A percentile compares a stretch with the other conserved stretches of the same genome.
Evolutionary conservation across 1,139 yeast species (phyloP).

Genomic region (Blastobotrys ciferrii): DNA sequence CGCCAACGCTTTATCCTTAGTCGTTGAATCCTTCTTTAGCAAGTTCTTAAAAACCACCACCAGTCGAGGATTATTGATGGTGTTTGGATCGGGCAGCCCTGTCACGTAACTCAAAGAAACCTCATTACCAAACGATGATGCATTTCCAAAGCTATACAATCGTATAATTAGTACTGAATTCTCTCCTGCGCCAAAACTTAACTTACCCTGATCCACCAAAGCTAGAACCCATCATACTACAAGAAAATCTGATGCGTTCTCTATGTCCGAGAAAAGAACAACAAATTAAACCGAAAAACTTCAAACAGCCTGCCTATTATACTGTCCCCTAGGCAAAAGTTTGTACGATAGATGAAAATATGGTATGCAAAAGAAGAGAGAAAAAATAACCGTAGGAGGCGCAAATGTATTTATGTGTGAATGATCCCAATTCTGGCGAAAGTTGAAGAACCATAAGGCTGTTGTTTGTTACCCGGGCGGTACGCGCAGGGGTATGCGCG

Average conservation of each 20-base stretch:
- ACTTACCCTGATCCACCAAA: constrained; percentile 6
- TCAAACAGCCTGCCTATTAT: background rate
- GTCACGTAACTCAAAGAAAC: constrained; percentile 75
- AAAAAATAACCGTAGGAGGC: background rate
- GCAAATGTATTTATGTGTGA: background rate
- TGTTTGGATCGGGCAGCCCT: constrained; percentile 68
- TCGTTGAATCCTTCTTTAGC: constrained; percentile 73
- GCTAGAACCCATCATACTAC: background rate
- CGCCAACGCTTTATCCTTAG: constrained; percentile 74
- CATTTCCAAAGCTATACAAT: background rate
- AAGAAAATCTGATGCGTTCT: background rate
- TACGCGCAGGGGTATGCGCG: background rate
- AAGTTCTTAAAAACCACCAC: constrained; percentile 70
- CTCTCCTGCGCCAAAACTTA: background rate
- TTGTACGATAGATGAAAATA: background rate
- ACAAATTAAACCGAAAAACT: background rate
- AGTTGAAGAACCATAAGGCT: background rate
- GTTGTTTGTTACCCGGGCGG: background rate
- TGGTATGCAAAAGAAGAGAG: background rate
- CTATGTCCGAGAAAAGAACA: background rate
- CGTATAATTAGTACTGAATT: background rate
- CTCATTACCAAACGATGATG: constrained; percentile 48
- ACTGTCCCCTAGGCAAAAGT: background rate
- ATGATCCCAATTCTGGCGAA: background rate
- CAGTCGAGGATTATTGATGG: constrained; percentile 57